Base-by-base conservation (phyloP, 208 protist species). In the Leishmania aethiopica region DNA sequence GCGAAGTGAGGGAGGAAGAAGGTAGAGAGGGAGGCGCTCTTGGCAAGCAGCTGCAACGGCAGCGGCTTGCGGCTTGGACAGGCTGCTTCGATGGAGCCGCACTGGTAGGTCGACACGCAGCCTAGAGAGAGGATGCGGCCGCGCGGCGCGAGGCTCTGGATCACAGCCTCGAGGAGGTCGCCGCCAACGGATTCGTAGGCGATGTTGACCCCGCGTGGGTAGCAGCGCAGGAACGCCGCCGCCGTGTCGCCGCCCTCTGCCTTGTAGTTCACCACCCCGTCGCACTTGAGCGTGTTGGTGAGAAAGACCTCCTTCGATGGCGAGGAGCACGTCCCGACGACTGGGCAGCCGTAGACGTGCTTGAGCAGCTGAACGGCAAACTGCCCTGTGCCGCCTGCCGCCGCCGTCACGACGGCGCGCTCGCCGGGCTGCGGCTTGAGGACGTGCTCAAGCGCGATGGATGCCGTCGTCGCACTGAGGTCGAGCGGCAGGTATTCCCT, bases 151-250 rank as follows among this genome's bases (percentile, higher is more conserved):
- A 98, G 83, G 55, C 80, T 88, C 45, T 92, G 78, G 28, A 97
- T 79, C 25, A 93, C 84, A 19, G 78, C 78, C 17, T 98, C 88
- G 40, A 98, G 90, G 51, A 93, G 89, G 17, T 88, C 86, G 25
- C 96, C 96, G n/a, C 96, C 96, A 19, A 98, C 95, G 6, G 92
- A 95, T 88, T 98, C 96, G 88, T 98, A 98, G 57, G 94, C 94
- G 69, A 98, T 64, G 69, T 96, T 93, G 45, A 93, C 84, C n/a
- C 96, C 96, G n/a, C 78, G 90, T 32, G 91, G 93, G 76, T 85
- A 93, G 69, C 88, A 59, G 19, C 45, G 74, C 55, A 55, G 75
- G 49, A 79, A 86, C 32, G 81, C 77, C 40, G 84, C 78, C 57
- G 45, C 81, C 40, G 75, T 83, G 32, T 32, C 71, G 45, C 42